Percentiles rank a stretch among this genome's conserved stretches.
Evolutionary conservation across 2,329 filamentous ascomycete genomes (phyloP).

Genomic region (Chrysosporium queenslandicum): DNA sequence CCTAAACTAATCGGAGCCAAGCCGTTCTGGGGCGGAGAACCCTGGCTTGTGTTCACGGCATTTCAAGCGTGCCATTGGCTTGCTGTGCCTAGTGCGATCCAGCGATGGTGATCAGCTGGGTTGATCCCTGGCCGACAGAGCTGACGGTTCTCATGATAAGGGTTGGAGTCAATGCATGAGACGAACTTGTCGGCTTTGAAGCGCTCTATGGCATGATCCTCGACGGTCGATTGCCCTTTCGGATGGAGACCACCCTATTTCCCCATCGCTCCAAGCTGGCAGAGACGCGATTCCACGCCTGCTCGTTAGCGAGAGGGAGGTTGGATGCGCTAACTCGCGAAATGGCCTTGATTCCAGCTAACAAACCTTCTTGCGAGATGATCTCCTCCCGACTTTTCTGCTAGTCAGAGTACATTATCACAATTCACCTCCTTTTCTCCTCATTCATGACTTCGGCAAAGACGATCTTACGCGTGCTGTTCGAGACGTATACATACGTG

Average conservation of each 20-base stretch:
- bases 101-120: background rate
- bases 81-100: background rate
- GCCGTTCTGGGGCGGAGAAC: background rate
- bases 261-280: background rate
- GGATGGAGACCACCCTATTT: background rate
- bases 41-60: background rate
- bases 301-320: background rate
- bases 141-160: background rate
- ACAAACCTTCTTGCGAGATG: conserved; percentile 1
- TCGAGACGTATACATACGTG: background rate
- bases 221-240: background rate
- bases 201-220: background rate
- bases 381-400: background rate
- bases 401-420: background rate
- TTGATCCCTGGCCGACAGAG: background rate
- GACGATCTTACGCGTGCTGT: no score
- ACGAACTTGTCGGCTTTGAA: background rate
- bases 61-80: background rate
- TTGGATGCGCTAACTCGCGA: background rate
- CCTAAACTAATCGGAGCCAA: conserved; percentile 1
- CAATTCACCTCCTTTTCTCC: background rate
- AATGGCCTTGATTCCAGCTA: background rate
- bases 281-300: background rate
- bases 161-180: background rate
- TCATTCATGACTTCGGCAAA: no score